Conservation (phyloP, 2,329 filamentous ascomycete species). For the Aspergillus spinulosporus region DNA sequence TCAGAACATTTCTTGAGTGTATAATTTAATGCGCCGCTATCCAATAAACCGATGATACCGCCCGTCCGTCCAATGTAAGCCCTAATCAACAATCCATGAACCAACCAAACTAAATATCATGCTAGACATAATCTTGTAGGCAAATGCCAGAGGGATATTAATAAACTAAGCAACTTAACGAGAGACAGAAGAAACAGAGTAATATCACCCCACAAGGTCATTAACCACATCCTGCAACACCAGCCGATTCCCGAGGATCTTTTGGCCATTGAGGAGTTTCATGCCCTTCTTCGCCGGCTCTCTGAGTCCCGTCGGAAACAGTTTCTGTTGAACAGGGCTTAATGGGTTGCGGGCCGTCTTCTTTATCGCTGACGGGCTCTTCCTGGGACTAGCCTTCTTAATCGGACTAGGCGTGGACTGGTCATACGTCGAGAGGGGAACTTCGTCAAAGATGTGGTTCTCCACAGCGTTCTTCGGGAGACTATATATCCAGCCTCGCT, state of each 20-base stretch:
- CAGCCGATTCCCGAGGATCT: slow-evolving; percentile 65
- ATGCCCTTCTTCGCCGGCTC: slow-evolving; percentile 62
- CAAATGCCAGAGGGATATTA: slow-evolving; percentile 3
- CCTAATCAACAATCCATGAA: slow-evolving; percentile 7
- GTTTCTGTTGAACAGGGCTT: slow-evolving; percentile 34
- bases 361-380: slow-evolving; percentile 22
- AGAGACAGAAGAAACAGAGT: background rate
- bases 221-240: slow-evolving; percentile 77
- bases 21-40: background rate
- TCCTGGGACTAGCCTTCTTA: slow-evolving; percentile 23
- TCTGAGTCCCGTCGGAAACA: slow-evolving; percentile 40
- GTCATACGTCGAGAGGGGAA: slow-evolving; percentile 27
- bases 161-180: slow-evolving; percentile 2
- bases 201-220: slow-evolving; percentile 50
- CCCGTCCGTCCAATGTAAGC: background rate
- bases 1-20: background rate
- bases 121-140: too few species aligned
- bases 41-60: slow-evolving; percentile 5
- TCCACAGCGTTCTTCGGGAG: slow-evolving; percentile 65
- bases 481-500: slow-evolving; percentile 76
- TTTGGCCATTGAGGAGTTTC: slow-evolving; percentile 49
- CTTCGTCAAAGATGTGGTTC: slow-evolving; percentile 65
- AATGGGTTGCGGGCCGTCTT: slow-evolving; percentile 29
- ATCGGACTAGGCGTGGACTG: slow-evolving; percentile 31
- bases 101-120: too few species aligned